phyloP scores from a whole-genome alignment of 2,329 filamentous ascomycete genomes.

The Lecanosticta acicola region DNA sequence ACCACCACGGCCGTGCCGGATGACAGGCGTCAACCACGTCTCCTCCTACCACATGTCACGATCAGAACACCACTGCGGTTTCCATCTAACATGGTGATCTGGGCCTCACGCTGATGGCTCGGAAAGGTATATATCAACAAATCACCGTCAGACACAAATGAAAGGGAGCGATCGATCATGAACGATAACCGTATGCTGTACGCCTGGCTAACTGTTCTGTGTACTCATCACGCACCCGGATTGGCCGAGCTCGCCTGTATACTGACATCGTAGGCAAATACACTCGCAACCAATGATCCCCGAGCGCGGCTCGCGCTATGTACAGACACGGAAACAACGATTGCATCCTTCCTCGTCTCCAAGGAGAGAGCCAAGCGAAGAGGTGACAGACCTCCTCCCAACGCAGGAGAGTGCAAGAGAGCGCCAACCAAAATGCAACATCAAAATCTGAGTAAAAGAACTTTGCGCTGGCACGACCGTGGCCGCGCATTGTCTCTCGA shows the following conservation, averaged over 20 bases:
- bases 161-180: neutral
- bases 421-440: neutral
- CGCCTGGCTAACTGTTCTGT: constrained; percentile 6
- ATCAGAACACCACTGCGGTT: too few relatives aligned
- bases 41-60: too few relatives aligned
- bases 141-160: neutral
- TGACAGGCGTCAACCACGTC: too few relatives aligned
- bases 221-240: constrained; percentile 7
- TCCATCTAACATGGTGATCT: too few relatives aligned
- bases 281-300: neutral
- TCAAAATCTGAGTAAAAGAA: neutral
- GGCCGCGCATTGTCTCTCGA: neutral
- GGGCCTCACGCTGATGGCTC: too few relatives aligned
- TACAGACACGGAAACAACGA: constrained; percentile 2
- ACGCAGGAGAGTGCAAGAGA: neutral
- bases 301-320: constrained; percentile 2
- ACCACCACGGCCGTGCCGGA: neutral
- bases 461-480: neutral
- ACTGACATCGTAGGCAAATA: neutral
- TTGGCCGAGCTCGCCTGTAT: neutral
- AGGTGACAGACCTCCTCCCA: neutral
- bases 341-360: too few relatives aligned
- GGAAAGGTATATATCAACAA: too few relatives aligned
- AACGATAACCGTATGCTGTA: constrained; percentile 4
- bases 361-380: neutral